These are phyloP conservation scores for Eucalyptus microcorys DNA, from an alignment of 345 rosid species.

Conservation along the genomic window DNA sequence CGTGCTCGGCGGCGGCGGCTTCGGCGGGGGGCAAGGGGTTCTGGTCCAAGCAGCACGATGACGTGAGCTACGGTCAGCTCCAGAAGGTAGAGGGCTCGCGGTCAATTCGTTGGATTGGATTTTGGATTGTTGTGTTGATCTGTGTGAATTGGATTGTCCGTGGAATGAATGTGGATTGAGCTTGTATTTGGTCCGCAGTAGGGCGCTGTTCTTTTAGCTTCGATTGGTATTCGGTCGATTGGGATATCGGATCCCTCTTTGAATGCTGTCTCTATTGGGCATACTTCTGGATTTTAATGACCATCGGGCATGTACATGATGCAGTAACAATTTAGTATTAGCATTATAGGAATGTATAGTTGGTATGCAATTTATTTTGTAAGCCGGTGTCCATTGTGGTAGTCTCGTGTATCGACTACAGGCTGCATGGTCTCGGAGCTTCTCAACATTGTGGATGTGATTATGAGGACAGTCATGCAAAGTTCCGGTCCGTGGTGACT, in stretches of 20 bases:
- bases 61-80: conserved; percentile 62
- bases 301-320: neutral
- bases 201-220: neutral
- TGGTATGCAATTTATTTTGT: neutral
- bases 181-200: neutral
- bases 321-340: neutral
- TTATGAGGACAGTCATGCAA: neutral
- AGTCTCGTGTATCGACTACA: neutral
- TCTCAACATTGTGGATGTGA: neutral
- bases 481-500: neutral
- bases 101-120: neutral
- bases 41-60: conserved; percentile 69
- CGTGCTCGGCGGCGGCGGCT: neutral
- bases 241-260: neutral
- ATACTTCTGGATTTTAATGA: neutral
- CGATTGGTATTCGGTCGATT: neutral
- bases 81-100: conserved; percentile 44
- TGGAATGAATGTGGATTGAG: neutral
- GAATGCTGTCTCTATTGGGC: neutral
- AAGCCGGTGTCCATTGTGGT: neutral
- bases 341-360: neutral
- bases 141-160: neutral
- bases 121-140: neutral
- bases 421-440: neutral
- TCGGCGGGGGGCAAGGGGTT: conserved; percentile 21